phyloP scores from a whole-genome alignment of 2,329 filamentous ascomycete species.

The Corynespora cassiicola region DNA sequence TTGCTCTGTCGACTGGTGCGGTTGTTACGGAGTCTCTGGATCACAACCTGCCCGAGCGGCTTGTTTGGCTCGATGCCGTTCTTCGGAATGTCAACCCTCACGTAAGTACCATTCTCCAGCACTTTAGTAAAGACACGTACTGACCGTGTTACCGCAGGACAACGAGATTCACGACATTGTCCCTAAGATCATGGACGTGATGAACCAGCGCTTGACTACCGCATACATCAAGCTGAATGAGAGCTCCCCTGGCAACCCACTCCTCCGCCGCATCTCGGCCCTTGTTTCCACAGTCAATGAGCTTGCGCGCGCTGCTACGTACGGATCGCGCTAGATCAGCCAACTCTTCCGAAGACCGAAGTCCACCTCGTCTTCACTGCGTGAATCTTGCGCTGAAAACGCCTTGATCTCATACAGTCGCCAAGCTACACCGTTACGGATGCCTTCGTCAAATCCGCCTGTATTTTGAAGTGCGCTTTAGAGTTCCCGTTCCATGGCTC shows the following conservation, averaged over 20 bases:
- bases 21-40: constrained; percentile 65
- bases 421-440: constrained; percentile 6
- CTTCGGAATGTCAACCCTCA: constrained; percentile 60
- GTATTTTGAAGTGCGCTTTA: constrained; percentile 5
- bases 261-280: constrained; percentile 58
- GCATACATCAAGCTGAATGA: constrained; percentile 65
- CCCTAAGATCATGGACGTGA: constrained; percentile 66
- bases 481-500: constrained; percentile 1
- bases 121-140: neutral
- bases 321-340: constrained; percentile 18
- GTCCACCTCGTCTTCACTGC: constrained; percentile 3
- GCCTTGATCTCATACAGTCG: constrained; percentile 19
- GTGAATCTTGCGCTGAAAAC: constrained; percentile 35
- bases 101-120: constrained; percentile 46
- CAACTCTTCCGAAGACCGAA: too few species aligned
- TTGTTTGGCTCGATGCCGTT: constrained; percentile 65
- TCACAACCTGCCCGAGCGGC: constrained; percentile 60
- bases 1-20: constrained; percentile 66
- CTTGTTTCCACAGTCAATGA: constrained; percentile 47
- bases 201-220: constrained; percentile 62
- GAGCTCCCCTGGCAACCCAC: constrained; percentile 57
- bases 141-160: constrained; percentile 48
- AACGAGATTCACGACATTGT: constrained; percentile 63
- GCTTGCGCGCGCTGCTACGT: constrained; percentile 32
- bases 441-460: constrained; percentile 10